phyloP scores from a whole-genome alignment of 768 basidiomycete genomes.

The Suillus alpinus region DNA sequence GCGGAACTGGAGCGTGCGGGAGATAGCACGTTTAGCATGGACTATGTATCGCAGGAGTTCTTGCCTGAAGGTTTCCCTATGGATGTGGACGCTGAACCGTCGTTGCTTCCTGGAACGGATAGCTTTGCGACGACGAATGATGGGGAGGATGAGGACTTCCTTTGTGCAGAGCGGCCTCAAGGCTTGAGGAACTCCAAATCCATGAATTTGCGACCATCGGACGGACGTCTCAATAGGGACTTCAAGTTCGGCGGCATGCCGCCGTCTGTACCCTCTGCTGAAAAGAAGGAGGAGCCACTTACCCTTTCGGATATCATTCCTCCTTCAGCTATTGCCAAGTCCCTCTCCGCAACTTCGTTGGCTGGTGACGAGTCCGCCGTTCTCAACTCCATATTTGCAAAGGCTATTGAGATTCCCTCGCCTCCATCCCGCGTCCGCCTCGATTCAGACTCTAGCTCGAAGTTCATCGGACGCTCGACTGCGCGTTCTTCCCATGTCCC shows the following conservation, averaged over 20 bases:
- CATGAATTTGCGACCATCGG: conserved; percentile 45
- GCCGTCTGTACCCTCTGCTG: conserved; percentile 8
- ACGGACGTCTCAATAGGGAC: conserved; percentile 65
- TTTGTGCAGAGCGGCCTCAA: conserved; percentile 13
- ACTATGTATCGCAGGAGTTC: conserved; percentile 16
- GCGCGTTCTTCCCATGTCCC: conserved; percentile 15
- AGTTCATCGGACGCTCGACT: conserved; percentile 25
- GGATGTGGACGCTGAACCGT: conserved; percentile 33
- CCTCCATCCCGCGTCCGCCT: conserved; percentile 33
- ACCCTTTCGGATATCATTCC: conserved; percentile 79
- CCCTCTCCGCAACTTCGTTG: conserved; percentile 44
- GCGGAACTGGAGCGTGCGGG: conserved; percentile 23
- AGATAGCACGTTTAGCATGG: conserved; percentile 20
- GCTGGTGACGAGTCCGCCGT: conserved; percentile 50
- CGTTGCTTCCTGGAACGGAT: conserved; percentile 39
- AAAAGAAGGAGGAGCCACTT: conserved; percentile 31
- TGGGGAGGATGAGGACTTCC: conserved; percentile 35
- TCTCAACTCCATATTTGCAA: conserved; percentile 53
- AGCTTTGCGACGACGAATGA: conserved; percentile 20
- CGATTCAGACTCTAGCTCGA: conserved; percentile 46
- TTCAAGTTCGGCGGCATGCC: conserved; percentile 71
- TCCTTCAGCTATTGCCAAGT: conserved; percentile 49
- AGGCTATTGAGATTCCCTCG: conserved; percentile 39
- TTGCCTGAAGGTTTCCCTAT: conserved; percentile 16
- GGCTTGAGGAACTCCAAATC: conserved; percentile 26